Evolutionary conservation across 441 rosid genomes (phyloP), one percentile per base, ranked within the genome.

Genomic region (Pelargonium australe): DNA sequence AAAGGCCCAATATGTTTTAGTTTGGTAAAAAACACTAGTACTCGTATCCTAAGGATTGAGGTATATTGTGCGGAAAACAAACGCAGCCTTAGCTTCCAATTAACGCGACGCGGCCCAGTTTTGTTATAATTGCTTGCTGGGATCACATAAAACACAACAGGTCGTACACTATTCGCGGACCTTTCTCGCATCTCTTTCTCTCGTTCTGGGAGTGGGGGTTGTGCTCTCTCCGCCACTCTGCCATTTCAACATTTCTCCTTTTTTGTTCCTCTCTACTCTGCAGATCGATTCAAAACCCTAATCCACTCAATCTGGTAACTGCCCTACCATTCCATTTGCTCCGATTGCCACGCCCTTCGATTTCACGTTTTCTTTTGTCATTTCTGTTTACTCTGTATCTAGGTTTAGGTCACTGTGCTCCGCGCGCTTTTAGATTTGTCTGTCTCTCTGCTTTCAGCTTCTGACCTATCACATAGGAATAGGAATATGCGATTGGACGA

Each of bases 41-140:
- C 31, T 25, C 2, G 31, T 25, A 25, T 25, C 31, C 2, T 25
- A 44, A 44, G 0, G 2, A 12, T 44, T 12, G 13, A 44, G 9
- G 13, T 7, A 44, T 7, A 5, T 7, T 55, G 61, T 6, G 61
- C 17, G 61, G 61, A n/a, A 55, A 55, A 23, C 61, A 55, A 55
- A 55, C 61, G 61, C 23, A n/a, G 61, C 20, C 62, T 55, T 55
- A 55, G 62, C 20, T 16, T 55, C 62, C 19, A 7, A 55, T 4
- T 55, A 55, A 55, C 62, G 62, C 62, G 19, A 55, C 62, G 23
- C 62, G 62, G 62, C 62, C 62, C 19, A 17, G 62, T 13, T 55
- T 16, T 45, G n/a, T 45, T 45, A 9, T n/a, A 14, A 17, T 17
- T 20, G 23, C 23, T 20, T 20, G 23, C 23, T 20, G 23, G 23